Evolutionary conservation across 192 early-diverging fungal genomes (phyloP), one percentile per base, ranked within the genome.

Genomic region (Phycomyces blakesleeanus): DNA sequence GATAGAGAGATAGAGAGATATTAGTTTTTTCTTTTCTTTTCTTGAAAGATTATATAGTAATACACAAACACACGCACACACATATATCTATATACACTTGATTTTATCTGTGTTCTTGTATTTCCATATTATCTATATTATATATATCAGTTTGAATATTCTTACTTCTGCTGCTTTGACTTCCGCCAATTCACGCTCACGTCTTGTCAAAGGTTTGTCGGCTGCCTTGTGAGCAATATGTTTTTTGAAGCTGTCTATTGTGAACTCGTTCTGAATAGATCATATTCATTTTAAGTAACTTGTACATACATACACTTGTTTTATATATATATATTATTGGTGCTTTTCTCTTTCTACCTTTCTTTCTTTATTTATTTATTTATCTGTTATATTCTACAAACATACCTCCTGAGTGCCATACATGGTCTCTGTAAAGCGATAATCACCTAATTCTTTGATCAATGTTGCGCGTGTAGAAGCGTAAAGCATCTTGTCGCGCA

Each of bases 401-500:
- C 67, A 55, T 76, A 87, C 87, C 71, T 57, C 64, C 52, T 74
- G 76, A 26, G 91, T 91, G 21, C 88, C 94, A 75, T 91, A 92
- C 60, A 98, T 78, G 15, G 78, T 83, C 66, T 98, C 93, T 8
- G 81, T 82, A 76, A 96, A 94, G 25, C 83, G 79, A 44, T 83
- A 80, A 29, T 91, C 90, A 18, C 95, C 95, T 29, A 96, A 76
- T 1, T 88, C 83, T 72, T 88, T 92, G 16, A 81, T 76, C 55
- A 96, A 71, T 6, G 91, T 85, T 9, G 90, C 87, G 57, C 89
- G 86, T 21, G 91, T 86, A 6, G 94, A 85, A 11, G 96, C 93
- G 65, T 96, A 95, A 38, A 98, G 78, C 94, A 96, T 98, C 73
- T 97, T 97, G 56, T 92, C 88, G 22, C 95, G 81, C 26, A 96